Evolutionary conservation across 805 yeast genomes (phyloP), one percentile per base, ranked within the genome.

Genomic region (Blastobotrys mokoenaii): DNA sequence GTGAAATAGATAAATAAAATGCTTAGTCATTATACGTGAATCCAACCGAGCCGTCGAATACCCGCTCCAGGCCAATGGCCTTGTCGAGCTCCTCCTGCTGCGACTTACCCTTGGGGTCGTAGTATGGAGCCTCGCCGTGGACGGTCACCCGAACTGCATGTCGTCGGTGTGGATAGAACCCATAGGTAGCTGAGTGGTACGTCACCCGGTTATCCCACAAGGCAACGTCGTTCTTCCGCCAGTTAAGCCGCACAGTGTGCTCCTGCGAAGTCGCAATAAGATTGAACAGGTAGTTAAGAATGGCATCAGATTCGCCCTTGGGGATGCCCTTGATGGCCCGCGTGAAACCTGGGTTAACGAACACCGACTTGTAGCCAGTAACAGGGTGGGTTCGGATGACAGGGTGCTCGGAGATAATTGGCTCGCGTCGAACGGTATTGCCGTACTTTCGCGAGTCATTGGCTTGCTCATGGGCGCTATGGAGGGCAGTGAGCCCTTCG

Each of bases 151-250:
- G 74, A 58, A 79, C 78, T 8, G 84, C 84, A 53, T 83, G 90
- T 62, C 93, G 75, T 18, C 77, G 70, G 34, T 72, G 75, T 14
- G 82, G 80, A 52, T 75, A 82, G 81, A 85, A 83, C 56, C 84
- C 90, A 45, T 77, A 73, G 14, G 79, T 70, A 12, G 88, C 87
- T 11, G 84, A 69, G 61, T 83, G 90, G 31, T 73, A 62, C 7
- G 77, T 74, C 57, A 82, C 69, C 60, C 90, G 77, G 69, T 83
- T 83, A 57, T 83, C 90, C 89, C 89, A 83, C 18, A 80, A 60
- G 22, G 79, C 84, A 41, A 82, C 82, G 1, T 87, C 73, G 40
- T 73, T 72, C 38, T 79, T 78, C 57, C 78, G 82, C 83, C 87
- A 83, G 46, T 63, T 71, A 39, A 85, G 84, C 58, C 89, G 74